Base-by-base conservation (phyloP, 495 filamentous ascomycete species). In the Lasiosphaeria ovina region DNA sequence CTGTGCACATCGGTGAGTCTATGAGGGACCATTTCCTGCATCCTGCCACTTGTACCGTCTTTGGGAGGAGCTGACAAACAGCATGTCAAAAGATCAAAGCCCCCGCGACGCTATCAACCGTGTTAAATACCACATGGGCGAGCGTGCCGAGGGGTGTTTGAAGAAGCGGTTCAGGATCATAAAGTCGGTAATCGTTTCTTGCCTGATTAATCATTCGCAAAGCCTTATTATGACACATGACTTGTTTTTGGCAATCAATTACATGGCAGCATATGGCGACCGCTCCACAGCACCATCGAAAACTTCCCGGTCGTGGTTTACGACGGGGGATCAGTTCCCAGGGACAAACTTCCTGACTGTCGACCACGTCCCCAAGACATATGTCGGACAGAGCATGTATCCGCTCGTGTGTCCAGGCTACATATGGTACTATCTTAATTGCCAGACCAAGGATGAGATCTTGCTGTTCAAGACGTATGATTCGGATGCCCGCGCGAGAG, bases 31-130 rank as follows among this genome's bases (percentile, higher is more conserved):
- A 36, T 33, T 5, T 16, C n/a, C n/a, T n/a, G n/a, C n/a, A n/a
- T n/a, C n/a, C n/a, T n/a, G n/a, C n/a, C n/a, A n/a, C n/a, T n/a
- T n/a, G n/a, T n/a, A n/a, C n/a, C n/a, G n/a, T n/a, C n/a, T n/a
- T n/a, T n/a, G n/a, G n/a, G n/a, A n/a, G n/a, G n/a, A n/a, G n/a
- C n/a, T n/a, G n/a, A n/a, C n/a, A n/a, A n/a, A n/a, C n/a, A n/a
- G n/a, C n/a, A n/a, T n/a, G n/a, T n/a, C n/a, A n/a, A 6, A 54
- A 60, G 58, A 60, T 40, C 58, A 60, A 47, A 54, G 50, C 51
- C 50, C 36, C 7, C 4, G 40, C 11, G 58, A 31, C 11, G 51
- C 58, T 17, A 36, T 54, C 31, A 54, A 50, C 5, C 50, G 58
- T 1, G 58, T 60, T 24, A 31, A 36, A 35, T 31, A 47, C n/a